Base-by-base conservation (phyloP, 192 early-diverging fungal genomes). In the Oehlia diaphana region DNA sequence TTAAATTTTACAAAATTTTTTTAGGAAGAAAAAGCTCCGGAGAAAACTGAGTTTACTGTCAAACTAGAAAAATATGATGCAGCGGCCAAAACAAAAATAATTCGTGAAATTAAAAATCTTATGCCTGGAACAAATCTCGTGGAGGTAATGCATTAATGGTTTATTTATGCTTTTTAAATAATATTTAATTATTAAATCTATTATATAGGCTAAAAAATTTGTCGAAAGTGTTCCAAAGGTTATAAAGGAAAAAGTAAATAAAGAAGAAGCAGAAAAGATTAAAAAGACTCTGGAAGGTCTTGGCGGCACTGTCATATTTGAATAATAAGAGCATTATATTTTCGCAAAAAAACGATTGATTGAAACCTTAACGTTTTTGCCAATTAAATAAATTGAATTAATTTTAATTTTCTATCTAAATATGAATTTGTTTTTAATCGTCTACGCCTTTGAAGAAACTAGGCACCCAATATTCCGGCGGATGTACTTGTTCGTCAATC, bases 211-310 rank as follows among this genome's bases (percentile, higher is more conserved):
- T 82, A 99, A 99, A 91, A 99, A 99, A 90, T 98, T 99, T 88
- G 96, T 98, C 37, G 98, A 99, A 87, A 89, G 94, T 79, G 96
- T 91, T 78, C 98, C 98, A 84, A 99, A 99, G 90, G 93, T 97
- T 76, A 88, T 99, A 83, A 95, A 94, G 87, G 96, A 99, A 79
- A 85, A 86, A 72, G 92, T 90, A 49, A 85, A 88, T 83, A 99
- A 97, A 90, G 96, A 95, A 63, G 98, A 98, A 83, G 98, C 98
- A 28, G 96, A 97, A 84, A 98, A 98, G 92, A 91, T 98, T 80
- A 97, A 99, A 92, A 94, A 94, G 90, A 87, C 91, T 49, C 88
- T 99, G 68, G 96, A 99, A 83, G 94, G 93, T 26, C 77, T 97
- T 66, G 98, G 98, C 62, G 98, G 95, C 64, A 96, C 94, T 63